Evolutionary conservation across 2,329 filamentous ascomycete genomes (phyloP), one percentile per base, ranked within the genome.

Genomic region (Gnomoniopsis sp.): DNA sequence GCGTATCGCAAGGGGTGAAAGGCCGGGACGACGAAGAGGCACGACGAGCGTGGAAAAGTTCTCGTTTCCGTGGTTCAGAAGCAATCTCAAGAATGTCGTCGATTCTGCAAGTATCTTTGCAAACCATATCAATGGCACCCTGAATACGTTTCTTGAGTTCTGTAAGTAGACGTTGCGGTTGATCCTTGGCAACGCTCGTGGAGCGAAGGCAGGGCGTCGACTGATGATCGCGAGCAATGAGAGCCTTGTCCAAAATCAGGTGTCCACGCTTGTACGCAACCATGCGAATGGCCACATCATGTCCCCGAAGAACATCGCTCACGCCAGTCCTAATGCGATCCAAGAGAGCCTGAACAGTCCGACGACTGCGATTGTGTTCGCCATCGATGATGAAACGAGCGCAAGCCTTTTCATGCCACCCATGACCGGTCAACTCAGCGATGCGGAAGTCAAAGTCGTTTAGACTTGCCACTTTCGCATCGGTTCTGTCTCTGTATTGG

Each of bases 201-300:
- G 22, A 10, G 10, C 49, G 36, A 7, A 34, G 58, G 22, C n/a
- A 49, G 6, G 64, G 66, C 22, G 65, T 68, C 10, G 65, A 64
- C 17, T 67, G 68, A 41, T 74, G 72, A 26, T 73, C 62, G 17
- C 71, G 70, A 8, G 77, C 73, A 14, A 77, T 71, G 10, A 82
- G 69, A 6, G 75, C 75, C 63, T 79, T 79, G 66, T 81, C 76
- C n/a, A 81, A 60, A 15, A 84, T 73, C 22, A 81, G 74, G 57
- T 84, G 81, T 0, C 81, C 81, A 47, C 80, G 75, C 65, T 83
- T 83, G 63, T 79, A 73, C 7, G 77, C 76, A 2, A 73, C 75
- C 66, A 84, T 70, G 22, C 75, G 78, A 53, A 82, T 71, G 6
- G 76, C 73, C 43, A 76, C 72, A 23, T 79, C 76, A 58, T 79